Conservation (phyloP, 306 rosid genomes). For the Acacia acuminata region DNA sequence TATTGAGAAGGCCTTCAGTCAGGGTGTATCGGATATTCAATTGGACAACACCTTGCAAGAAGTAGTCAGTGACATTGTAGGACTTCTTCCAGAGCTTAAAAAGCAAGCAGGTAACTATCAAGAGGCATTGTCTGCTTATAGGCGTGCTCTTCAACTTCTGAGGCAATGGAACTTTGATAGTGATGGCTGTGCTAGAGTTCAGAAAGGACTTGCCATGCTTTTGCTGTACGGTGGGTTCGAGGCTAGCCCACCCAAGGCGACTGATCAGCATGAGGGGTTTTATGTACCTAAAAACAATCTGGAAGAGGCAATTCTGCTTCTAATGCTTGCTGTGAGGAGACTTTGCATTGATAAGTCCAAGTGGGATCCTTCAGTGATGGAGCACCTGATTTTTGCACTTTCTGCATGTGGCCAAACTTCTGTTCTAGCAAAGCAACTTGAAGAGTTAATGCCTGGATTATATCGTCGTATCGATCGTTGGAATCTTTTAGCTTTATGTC, state of each 20-base stretch:
- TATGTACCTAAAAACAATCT: constrained; percentile 88
- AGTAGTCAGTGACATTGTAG: constrained; percentile 81
- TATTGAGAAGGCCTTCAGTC: constrained; percentile 79
- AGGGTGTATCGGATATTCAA: constrained; percentile 76
- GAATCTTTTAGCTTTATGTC: constrained; percentile 87
- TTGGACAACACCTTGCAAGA: constrained; percentile 87
- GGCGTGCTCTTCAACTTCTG: constrained; percentile 83
- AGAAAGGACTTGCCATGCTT: constrained; percentile 73
- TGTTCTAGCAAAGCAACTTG: constrained; percentile 72
- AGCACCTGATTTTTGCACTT: constrained; percentile 87
- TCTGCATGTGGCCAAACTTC: constrained; percentile 83
- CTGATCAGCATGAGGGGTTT: constrained; percentile 76
- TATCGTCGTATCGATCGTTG: constrained; percentile 88
- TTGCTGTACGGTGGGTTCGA: constrained; percentile 88
- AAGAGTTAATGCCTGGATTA: constrained; percentile 87
- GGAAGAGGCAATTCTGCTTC: constrained; percentile 89
- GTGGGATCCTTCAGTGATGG: constrained; percentile 95
- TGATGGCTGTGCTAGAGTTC: constrained; percentile 84
- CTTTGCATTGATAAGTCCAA: constrained; percentile 61
- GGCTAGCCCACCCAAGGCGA: constrained; percentile 87
- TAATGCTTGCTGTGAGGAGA: constrained; percentile 79
- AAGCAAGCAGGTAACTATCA: constrained; percentile 64
- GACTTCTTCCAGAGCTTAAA: constrained; percentile 96
- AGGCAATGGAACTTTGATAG: constrained; percentile 91
- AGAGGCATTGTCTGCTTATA: constrained; percentile 77